phyloP scores from a whole-genome alignment of 1,139 yeast genomes.

The Lizanozyma gosingica region DNA sequence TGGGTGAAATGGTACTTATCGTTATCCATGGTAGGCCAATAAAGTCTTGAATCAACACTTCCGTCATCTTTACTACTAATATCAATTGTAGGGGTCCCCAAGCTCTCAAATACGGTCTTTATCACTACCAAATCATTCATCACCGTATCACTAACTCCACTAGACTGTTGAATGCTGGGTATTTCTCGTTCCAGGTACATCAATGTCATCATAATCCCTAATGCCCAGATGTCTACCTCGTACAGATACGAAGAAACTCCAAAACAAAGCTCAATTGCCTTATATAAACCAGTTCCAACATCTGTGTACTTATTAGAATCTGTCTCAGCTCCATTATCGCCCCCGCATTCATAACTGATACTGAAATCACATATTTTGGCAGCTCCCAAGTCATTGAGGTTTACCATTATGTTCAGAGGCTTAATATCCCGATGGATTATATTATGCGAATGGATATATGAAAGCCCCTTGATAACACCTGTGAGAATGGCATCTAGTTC shows the following conservation, averaged over 20 bases:
- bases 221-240: conserved; percentile 74
- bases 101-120: conserved; percentile 46
- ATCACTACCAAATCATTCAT: conserved; percentile 60
- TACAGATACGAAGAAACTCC: conserved; percentile 54
- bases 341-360: conserved; percentile 39
- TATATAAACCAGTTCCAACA: conserved; percentile 68
- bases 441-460: conserved; percentile 42
- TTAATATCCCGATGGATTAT: conserved; percentile 88
- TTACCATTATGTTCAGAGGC: conserved; percentile 65
- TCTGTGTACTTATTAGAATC: conserved; percentile 48
- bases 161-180: conserved; percentile 29
- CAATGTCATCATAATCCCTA: conserved; percentile 61
- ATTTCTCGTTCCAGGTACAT: conserved; percentile 41
- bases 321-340: conserved; percentile 36
- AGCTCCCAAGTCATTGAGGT: conserved; percentile 17
- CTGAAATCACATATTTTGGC: conserved; percentile 72
- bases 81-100: conserved; percentile 59
- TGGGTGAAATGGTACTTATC: conserved; percentile 24
- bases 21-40: conserved; percentile 30
- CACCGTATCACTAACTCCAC: conserved; percentile 22
- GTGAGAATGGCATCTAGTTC: conserved; percentile 21
- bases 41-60: no score
- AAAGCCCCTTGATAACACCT: conserved; percentile 41
- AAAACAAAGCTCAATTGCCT: conserved; percentile 78
- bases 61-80: conserved; percentile 39